Percentiles rank a stretch among this genome's conserved stretches.
Evolutionary conservation across 345 rosid genomes (phyloP).

Genomic region (Arabis alpina): DNA sequence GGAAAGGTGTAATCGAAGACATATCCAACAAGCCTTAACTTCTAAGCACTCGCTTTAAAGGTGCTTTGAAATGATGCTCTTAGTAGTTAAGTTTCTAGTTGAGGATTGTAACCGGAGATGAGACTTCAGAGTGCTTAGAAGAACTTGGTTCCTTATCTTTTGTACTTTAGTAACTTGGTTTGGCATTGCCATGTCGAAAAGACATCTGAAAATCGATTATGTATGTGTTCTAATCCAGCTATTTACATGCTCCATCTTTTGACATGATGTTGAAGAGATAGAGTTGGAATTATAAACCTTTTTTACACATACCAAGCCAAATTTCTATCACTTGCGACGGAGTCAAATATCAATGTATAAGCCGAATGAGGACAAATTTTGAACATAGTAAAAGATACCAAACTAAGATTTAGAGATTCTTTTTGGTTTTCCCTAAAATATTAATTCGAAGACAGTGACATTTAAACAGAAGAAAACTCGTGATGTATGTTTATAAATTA

Average conservation of each 20-base stretch:
- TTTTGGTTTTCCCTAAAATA: neutral
- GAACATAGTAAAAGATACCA: conserved; percentile 7
- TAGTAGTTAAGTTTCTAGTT: conserved; percentile 15
- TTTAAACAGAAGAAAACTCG: conserved; percentile 7
- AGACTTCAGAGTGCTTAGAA: conserved; percentile 1
- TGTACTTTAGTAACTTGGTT: conserved; percentile 7
- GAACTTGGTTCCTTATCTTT: conserved; percentile 14
- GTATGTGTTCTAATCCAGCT: neutral
- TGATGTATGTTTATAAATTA: neutral
- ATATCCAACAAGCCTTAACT: conserved; percentile 43
- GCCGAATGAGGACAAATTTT: conserved; percentile 1
- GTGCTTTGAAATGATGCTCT: conserved; percentile 4
- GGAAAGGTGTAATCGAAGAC: conserved; percentile 87
- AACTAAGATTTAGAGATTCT: conserved; percentile 2
- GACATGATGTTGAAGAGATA: too few species aligned
- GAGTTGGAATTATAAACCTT: too few species aligned
- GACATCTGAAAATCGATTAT: neutral
- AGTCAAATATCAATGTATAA: too few species aligned
- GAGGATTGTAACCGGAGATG: neutral
- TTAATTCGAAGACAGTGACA: conserved; percentile 2
- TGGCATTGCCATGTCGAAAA: neutral
- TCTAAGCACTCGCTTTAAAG: conserved; percentile 1
- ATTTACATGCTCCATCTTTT: neutral
- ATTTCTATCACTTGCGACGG: too few species aligned
- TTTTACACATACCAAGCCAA: too few species aligned